Percentiles rank a stretch among this genome's conserved stretches.
Evolutionary conservation across 306 rosid species (phyloP).

Genomic region (Glycine tomentella): DNA sequence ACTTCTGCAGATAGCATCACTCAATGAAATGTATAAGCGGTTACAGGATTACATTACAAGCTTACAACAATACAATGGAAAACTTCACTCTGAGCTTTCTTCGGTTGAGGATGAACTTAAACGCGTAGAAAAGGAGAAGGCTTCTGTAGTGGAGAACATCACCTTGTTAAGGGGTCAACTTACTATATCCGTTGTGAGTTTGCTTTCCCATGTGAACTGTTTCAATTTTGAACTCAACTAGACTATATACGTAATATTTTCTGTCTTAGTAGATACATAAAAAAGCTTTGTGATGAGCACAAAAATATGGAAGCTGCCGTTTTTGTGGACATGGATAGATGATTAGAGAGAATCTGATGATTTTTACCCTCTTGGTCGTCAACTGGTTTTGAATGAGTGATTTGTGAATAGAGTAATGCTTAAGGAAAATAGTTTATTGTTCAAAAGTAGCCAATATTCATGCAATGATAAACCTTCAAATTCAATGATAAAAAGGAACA

Average conservation of each 20-base stretch:
- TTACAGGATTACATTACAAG: constrained; percentile 94
- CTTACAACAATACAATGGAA: constrained; percentile 95
- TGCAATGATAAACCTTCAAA: neutral
- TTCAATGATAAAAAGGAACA: neutral
- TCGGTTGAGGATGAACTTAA: constrained; percentile 88
- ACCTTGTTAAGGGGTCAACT: constrained; percentile 83
- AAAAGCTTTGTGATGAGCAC: constrained; percentile 11
- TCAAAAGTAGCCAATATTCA: neutral
- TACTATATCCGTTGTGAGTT: constrained; percentile 77
- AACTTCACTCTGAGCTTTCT: constrained; percentile 94
- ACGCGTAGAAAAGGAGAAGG: constrained; percentile 88
- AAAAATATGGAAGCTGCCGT: neutral
- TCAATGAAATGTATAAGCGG: constrained; percentile 96
- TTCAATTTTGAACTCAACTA: constrained; percentile 37
- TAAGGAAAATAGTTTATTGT: neutral
- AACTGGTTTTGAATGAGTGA: constrained; percentile 8
- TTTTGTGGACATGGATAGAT: neutral
- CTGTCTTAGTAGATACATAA: neutral
- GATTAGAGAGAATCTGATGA: neutral
- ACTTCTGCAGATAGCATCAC: constrained; percentile 79
- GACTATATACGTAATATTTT: neutral
- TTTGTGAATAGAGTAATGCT: constrained; percentile 19
- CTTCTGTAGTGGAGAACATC: constrained; percentile 70
- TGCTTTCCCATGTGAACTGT: constrained; percentile 25
- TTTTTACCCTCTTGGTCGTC: neutral